A percentile compares a stretch with the other conserved stretches of the same genome.
phyloP scores from a whole-genome alignment of 2,329 filamentous ascomycete species.

The Xylariaceae sp. region DNA sequence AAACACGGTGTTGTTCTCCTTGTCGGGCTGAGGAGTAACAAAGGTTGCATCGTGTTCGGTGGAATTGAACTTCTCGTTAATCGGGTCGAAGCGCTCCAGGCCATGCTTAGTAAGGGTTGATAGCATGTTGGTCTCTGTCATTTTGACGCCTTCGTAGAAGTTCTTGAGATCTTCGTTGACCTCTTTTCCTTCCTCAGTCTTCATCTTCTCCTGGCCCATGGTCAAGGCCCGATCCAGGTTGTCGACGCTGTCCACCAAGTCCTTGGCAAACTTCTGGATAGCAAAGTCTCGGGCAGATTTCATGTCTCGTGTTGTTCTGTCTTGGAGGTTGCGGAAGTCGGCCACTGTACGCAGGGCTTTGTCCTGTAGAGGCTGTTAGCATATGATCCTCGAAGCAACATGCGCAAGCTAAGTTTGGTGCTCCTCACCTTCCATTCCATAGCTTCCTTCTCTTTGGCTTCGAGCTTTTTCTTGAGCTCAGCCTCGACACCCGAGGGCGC shows the following conservation, averaged over 20 bases:
- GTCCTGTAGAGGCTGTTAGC: slow-evolving; percentile 54
- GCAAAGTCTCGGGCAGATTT: slow-evolving; percentile 86
- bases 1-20: slow-evolving; percentile 88
- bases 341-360: slow-evolving; percentile 91
- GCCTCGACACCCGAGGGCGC: slow-evolving; percentile 41
- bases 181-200: slow-evolving; percentile 29
- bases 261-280: slow-evolving; percentile 91
- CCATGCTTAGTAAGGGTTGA: slow-evolving; percentile 90
- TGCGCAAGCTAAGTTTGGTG: neutral
- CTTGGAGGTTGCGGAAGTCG: slow-evolving; percentile 97
- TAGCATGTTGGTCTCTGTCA: slow-evolving; percentile 90
- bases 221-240: slow-evolving; percentile 91
- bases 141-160: slow-evolving; percentile 85
- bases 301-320: slow-evolving; percentile 87
- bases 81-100: slow-evolving; percentile 81
- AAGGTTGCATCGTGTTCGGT: slow-evolving; percentile 97
- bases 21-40: slow-evolving; percentile 80
- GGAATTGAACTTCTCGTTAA: slow-evolving; percentile 86
- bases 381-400: neutral
- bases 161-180: slow-evolving; percentile 64
- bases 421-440: slow-evolving; percentile 76
- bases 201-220: slow-evolving; percentile 74
- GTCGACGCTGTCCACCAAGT: slow-evolving; percentile 91
- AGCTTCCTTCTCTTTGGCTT: slow-evolving; percentile 67
- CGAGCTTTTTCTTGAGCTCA: slow-evolving; percentile 60